Base-by-base conservation (phyloP, 495 filamentous ascomycete genomes). In the Trypethelium eluteriae region DNA sequence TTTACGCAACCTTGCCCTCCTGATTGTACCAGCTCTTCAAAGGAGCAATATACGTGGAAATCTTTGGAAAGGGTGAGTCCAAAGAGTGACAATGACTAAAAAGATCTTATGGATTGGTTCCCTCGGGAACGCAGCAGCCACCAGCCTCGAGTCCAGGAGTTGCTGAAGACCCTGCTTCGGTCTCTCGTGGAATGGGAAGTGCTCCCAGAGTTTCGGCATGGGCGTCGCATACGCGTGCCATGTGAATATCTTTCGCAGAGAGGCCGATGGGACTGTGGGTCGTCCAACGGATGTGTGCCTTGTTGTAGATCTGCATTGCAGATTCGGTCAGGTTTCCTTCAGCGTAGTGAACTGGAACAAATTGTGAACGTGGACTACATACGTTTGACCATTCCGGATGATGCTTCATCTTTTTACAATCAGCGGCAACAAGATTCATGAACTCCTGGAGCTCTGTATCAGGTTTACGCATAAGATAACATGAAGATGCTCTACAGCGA, bases 321-420 rank as follows among this genome's bases (percentile, higher is more conserved):
- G 32, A 36, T 34, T 59, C n/a, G 36, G 14, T 59, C 2, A 36
- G 53, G 14, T 36, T 36, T 36, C 14, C 7, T 44, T 9, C 32
- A 59, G n/a, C 10, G 32, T 59, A 34, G 32, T 14, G 7, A 59
- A 7, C 6, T 2, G n/a, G 25, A 32, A 9, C 34, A 36, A n/a
- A 2, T 35, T 10, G 6, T 35, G 34, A 18, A 36, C 7, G 5
- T 3, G 11, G 32, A 59, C 18, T 59, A 59, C 53, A 35, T 10
- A 71, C 63, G 62, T 74, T 74, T 18, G 70, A 61, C 72, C 72
- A 74, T 59, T 72, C 71, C 12, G 72, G 72, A 57, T 74, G 72
- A 57, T 74, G 72, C 9, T 61, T 36, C 47, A 62, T 62, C 16
- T 25, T 59, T 39, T 72, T 72, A 65, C 69, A 71, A 36, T 74